Conservation (phyloP, 805 yeast genomes). For the Zygosaccharomyces bailii region DNA sequence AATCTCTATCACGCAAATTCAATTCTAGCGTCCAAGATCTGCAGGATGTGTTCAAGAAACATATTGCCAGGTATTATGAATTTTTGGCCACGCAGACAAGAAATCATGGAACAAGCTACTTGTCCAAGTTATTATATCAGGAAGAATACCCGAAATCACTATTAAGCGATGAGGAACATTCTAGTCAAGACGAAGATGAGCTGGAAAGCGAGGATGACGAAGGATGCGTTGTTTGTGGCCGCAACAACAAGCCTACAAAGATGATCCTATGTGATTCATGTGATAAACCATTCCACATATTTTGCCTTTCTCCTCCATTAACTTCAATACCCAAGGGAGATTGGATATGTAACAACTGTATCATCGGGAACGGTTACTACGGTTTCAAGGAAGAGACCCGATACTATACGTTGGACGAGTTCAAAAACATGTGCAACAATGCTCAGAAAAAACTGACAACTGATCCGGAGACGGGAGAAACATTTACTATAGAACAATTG, state of each 20-base stretch:
- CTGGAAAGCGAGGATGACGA: conserved; percentile 31
- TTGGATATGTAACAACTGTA: conserved; percentile 83
- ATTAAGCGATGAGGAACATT: conserved; percentile 24
- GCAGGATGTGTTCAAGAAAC: conserved; percentile 24
- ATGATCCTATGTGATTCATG: conserved; percentile 73
- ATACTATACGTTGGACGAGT: conserved; percentile 56
- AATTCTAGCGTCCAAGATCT: conserved; percentile 12
- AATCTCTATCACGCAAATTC: conserved; percentile 17
- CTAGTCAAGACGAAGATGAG: conserved; percentile 17
- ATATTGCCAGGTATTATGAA: conserved; percentile 35
- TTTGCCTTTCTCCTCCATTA: conserved; percentile 61
- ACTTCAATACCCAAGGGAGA: conserved; percentile 49
- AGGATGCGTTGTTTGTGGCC: conserved; percentile 49
- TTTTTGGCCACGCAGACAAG: conserved; percentile 27
- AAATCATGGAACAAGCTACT: conserved; percentile 11
- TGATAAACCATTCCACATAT: conserved; percentile 61
- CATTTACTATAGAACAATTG: conserved; percentile 40
- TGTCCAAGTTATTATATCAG: conserved; percentile 21
- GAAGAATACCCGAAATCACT: conserved; percentile 37
- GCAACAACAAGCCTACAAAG: conserved; percentile 42
- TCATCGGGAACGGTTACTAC: conserved; percentile 83
- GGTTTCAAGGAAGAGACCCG: conserved; percentile 73
- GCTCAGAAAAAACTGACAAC: conserved; percentile 46
- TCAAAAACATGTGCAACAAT: conserved; percentile 51
- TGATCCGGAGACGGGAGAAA: conserved; percentile 14